These are phyloP conservation scores for Aspergillus uvarum DNA, from an alignment of 2,329 filamentous ascomycete species.

Conservation along the genomic window DNA sequence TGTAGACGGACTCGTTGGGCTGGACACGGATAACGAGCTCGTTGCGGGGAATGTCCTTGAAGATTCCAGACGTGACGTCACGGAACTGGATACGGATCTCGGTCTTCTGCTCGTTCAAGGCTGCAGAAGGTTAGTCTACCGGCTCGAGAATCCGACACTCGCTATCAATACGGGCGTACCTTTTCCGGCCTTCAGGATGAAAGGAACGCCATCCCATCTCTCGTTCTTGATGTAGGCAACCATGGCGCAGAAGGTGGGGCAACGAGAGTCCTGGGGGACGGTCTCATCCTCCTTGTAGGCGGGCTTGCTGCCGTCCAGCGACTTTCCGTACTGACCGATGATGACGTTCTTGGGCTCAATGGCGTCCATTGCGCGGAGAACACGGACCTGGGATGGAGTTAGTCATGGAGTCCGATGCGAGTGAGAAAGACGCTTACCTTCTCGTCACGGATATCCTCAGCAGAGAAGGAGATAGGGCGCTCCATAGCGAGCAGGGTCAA, in stretches of 20 bases:
- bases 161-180: slow-evolving; percentile 34
- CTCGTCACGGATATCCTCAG: slow-evolving; percentile 97
- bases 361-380: slow-evolving; percentile 85
- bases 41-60: slow-evolving; percentile 99
- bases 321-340: slow-evolving; percentile 97
- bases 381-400: slow-evolving; percentile 61
- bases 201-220: slow-evolving; percentile 97
- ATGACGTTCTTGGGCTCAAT: slow-evolving; percentile 99
- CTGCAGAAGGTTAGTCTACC: slow-evolving; percentile 41
- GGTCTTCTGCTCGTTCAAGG: slow-evolving; percentile 98
- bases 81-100: slow-evolving; percentile 99
- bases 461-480: slow-evolving; percentile 94
- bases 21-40: slow-evolving; percentile 99
- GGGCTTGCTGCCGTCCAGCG: slow-evolving; percentile 92
- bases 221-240: slow-evolving; percentile 99
- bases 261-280: slow-evolving; percentile 93
- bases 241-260: slow-evolving; percentile 96
- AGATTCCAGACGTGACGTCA: slow-evolving; percentile 98
- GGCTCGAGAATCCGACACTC: background rate
- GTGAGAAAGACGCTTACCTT: slow-evolving; percentile 55
- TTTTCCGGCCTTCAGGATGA: slow-evolving; percentile 99
- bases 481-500: slow-evolving; percentile 97
- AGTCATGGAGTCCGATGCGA: background rate
- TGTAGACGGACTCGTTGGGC: slow-evolving; percentile 98
- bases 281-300: slow-evolving; percentile 99